Evolutionary conservation across 2,329 filamentous ascomycete genomes (phyloP).

Genomic region (Aureobasidium sp.): DNA sequence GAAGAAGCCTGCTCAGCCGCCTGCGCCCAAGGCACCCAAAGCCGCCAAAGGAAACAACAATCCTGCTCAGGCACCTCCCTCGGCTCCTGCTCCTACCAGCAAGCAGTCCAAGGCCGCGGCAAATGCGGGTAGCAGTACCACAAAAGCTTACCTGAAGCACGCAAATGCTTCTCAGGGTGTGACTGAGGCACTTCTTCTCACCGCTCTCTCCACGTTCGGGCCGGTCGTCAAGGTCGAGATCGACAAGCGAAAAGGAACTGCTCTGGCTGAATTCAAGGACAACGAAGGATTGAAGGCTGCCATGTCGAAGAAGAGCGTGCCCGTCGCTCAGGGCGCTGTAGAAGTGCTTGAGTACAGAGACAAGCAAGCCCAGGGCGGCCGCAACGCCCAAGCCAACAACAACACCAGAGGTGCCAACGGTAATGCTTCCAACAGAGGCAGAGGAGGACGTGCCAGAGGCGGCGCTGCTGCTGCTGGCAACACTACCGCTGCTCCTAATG

Average conservation of each 20-base stretch:
- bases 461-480: conserved; percentile 6
- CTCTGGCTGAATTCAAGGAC: conserved; percentile 81
- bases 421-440: conserved; percentile 6
- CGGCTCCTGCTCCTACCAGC: conserved; percentile 3
- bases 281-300: conserved; percentile 66
- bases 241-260: conserved; percentile 89
- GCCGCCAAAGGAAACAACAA: conserved; percentile 12
- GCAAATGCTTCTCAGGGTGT: conserved; percentile 82
- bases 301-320: conserved; percentile 69
- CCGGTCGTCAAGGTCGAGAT: conserved; percentile 74
- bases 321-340: conserved; percentile 76
- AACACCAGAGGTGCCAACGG: not conserved
- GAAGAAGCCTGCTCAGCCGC: conserved; percentile 26
- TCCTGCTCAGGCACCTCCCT: conserved; percentile 11
- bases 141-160: conserved; percentile 47
- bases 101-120: conserved; percentile 9
- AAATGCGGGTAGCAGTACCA: conserved; percentile 24
- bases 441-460: conserved; percentile 12
- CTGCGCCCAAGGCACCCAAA: conserved; percentile 6
- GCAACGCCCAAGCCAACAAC: conserved; percentile 14
- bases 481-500: conserved; percentile 11
- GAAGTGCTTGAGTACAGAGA: conserved; percentile 79
- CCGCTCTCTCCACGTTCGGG: conserved; percentile 67
- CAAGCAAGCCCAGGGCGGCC: conserved; percentile 12
- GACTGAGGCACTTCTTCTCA: conserved; percentile 69